Conservation (phyloP, 768 basidiomycete genomes). For the Tricholoma bakamatsutake region DNA sequence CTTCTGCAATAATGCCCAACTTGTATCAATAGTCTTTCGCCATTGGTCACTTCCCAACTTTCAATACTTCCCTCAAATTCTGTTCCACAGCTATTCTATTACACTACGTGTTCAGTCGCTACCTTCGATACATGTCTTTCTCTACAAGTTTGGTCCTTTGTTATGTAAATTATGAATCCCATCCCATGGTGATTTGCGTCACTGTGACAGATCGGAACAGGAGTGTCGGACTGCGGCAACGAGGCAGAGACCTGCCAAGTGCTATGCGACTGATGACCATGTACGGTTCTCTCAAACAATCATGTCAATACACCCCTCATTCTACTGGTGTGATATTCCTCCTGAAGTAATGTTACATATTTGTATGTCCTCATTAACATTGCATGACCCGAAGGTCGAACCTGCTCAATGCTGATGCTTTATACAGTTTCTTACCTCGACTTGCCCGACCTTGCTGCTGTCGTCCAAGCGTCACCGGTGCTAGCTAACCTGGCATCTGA, state of each 20-base stretch:
- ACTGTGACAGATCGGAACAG: not conserved
- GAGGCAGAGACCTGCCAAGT: not conserved
- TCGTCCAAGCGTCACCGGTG: slow-evolving; percentile 41
- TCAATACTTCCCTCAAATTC: not conserved
- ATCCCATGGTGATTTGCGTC: too few relatives aligned
- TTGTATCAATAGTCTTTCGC: slow-evolving; percentile 8
- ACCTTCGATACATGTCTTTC: too few relatives aligned
- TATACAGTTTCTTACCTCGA: slow-evolving; percentile 62
- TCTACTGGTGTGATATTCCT: slow-evolving; percentile 36
- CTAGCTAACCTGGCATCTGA: slow-evolving; percentile 52
- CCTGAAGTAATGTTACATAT: slow-evolving; percentile 56
- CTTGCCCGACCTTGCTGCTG: slow-evolving; percentile 57
- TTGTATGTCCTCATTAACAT: slow-evolving; percentile 29
- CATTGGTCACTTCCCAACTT: not conserved
- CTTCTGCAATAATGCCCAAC: slow-evolving; percentile 1
- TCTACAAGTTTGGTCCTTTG: too few relatives aligned
- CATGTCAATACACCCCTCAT: slow-evolving; percentile 11
- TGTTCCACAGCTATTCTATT: not conserved
- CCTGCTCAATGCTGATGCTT: not conserved
- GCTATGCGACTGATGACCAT: not conserved
- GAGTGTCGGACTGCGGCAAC: not conserved
- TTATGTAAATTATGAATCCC: too few relatives aligned
- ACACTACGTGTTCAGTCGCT: not conserved
- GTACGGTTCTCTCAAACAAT: slow-evolving; percentile 1
- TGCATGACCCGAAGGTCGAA: not conserved